Conservation (phyloP, 345 rosid species). For the Eutrema heterophyllum region DNA sequence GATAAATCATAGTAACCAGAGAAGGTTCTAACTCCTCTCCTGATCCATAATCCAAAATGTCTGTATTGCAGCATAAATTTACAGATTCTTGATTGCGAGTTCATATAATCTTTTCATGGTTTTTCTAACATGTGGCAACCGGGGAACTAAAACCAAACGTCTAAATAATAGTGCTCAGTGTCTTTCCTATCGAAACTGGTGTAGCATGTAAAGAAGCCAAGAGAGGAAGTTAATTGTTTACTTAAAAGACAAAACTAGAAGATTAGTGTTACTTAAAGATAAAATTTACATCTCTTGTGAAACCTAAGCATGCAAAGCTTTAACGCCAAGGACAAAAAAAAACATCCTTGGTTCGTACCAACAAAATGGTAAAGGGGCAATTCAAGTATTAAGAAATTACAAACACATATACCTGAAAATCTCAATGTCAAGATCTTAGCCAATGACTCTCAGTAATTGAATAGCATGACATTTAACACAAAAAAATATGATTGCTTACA, state of each 20-base stretch:
- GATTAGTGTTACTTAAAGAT: constrained; percentile 1
- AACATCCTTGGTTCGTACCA: background rate
- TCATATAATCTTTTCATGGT: background rate
- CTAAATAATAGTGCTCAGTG: background rate
- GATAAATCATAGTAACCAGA: background rate
- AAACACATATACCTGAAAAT: background rate
- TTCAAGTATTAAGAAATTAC: constrained; percentile 1
- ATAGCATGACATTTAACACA: background rate
- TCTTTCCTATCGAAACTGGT: background rate
- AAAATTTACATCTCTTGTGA: background rate
- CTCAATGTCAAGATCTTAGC: background rate
- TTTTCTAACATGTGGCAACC: background rate
- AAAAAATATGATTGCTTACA: background rate
- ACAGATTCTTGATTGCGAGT: background rate
- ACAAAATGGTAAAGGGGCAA: background rate
- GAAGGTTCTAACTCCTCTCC: background rate
- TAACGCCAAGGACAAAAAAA: background rate
- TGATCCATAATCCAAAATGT: background rate
- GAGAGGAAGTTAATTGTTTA: background rate
- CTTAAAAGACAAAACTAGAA: background rate
- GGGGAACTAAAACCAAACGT: background rate
- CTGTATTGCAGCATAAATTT: background rate
- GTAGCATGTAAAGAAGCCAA: background rate
- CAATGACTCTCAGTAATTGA: background rate
- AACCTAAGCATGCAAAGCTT: constrained; percentile 9